phyloP scores from a whole-genome alignment of 768 basidiomycete genomes.

The Cystofilobasidium ferigula region DNA sequence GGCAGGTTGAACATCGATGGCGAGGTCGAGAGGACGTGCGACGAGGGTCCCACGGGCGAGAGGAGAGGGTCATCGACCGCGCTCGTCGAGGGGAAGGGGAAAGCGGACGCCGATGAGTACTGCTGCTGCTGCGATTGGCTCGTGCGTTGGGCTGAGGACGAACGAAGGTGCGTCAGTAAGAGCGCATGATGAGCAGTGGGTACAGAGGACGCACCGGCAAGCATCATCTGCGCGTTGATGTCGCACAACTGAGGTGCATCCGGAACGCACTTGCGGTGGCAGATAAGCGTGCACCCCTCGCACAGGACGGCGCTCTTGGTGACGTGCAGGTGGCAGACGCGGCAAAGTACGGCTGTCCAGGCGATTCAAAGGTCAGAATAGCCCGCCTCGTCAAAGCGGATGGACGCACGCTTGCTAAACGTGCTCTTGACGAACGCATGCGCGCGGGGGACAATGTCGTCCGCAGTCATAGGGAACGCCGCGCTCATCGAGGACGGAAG shows the following conservation, averaged over 20 bases:
- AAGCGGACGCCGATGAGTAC: background rate
- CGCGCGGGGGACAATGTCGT: slow-evolving; percentile 43
- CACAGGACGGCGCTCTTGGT: slow-evolving; percentile 83
- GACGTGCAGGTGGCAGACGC: slow-evolving; percentile 65
- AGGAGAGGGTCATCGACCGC: background rate
- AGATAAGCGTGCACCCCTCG: slow-evolving; percentile 76
- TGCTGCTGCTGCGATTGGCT: background rate
- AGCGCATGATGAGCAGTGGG: no score
- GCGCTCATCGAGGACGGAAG: background rate
- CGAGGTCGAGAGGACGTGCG: background rate
- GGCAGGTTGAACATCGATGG: background rate
- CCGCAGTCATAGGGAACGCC: background rate
- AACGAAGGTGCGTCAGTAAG: no score
- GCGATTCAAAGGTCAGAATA: background rate
- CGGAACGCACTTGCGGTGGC: slow-evolving; percentile 56
- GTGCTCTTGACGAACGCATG: slow-evolving; percentile 86
- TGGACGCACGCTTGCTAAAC: slow-evolving; percentile 71
- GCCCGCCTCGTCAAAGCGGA: no score
- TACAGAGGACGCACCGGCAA: slow-evolving; percentile 28
- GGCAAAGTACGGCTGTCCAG: slow-evolving; percentile 66
- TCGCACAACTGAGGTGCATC: slow-evolving; percentile 72
- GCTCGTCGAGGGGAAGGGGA: slow-evolving; percentile 4
- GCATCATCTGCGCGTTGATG: slow-evolving; percentile 64
- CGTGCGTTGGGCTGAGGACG: background rate
- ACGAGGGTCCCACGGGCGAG: background rate